Evolutionary conservation across 495 filamentous ascomycete species (phyloP).

Genomic region (Lasiosphaeria miniovina): DNA sequence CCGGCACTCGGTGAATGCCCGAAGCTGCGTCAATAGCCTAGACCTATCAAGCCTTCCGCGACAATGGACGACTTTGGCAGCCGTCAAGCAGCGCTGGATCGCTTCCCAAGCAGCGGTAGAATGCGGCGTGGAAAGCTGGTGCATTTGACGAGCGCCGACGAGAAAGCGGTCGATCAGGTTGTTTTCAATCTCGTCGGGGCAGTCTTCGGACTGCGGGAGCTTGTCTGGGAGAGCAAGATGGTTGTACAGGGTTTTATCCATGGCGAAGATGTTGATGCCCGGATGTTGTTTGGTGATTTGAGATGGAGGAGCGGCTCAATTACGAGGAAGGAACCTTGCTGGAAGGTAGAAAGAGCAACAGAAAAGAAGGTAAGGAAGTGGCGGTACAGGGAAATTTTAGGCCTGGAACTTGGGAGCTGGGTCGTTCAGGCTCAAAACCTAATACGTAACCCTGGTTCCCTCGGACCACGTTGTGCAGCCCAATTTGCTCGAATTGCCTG

Average conservation of each 20-base stretch:
- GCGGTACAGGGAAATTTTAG: too few species aligned
- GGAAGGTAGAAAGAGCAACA: too few species aligned
- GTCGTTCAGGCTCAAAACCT: too few species aligned
- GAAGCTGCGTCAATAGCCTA: slow-evolving; percentile 35
- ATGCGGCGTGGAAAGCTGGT: slow-evolving; percentile 18
- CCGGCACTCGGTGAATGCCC: slow-evolving; percentile 19
- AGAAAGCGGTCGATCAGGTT: slow-evolving; percentile 36
- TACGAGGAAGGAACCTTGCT: too few species aligned
- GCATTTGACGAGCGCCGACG: slow-evolving; percentile 29
- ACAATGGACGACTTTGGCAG: slow-evolving; percentile 33
- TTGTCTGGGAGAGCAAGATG: slow-evolving; percentile 48
- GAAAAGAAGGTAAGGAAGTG: too few species aligned
- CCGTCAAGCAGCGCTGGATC: slow-evolving; percentile 33
- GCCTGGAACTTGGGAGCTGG: too few species aligned
- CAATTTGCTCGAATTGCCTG: too few species aligned
- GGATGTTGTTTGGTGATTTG: too few species aligned
- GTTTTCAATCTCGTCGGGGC: slow-evolving; percentile 35
- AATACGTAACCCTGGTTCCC: too few species aligned
- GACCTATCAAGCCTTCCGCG: slow-evolving; percentile 36
- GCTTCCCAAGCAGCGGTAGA: slow-evolving; percentile 26
- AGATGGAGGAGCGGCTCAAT: too few species aligned
- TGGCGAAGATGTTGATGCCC: neutral
- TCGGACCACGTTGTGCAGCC: too few species aligned
- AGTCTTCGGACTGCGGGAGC: slow-evolving; percentile 44
- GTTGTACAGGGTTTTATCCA: slow-evolving; percentile 28